phyloP scores from a whole-genome alignment of 805 yeast genomes.

The Wickerhamiella lipophila region DNA sequence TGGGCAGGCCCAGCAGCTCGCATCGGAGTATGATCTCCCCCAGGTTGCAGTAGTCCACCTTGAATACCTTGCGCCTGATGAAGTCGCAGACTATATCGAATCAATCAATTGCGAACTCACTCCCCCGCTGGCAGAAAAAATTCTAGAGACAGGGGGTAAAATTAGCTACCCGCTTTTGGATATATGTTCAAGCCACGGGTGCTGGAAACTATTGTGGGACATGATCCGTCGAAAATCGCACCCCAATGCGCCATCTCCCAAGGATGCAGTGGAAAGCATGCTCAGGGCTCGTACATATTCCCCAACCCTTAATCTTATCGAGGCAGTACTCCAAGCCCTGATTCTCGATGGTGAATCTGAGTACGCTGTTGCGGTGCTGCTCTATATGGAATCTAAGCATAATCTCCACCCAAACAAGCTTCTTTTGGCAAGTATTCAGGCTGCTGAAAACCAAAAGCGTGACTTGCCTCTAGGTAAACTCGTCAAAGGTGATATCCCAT shows the following conservation, averaged over 20 bases:
- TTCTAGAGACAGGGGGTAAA: constrained; percentile 1
- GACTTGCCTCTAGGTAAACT: background rate
- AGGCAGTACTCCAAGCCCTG: constrained; percentile 11
- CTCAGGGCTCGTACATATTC: background rate
- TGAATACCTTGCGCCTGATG: background rate
- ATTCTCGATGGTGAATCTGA: constrained; percentile 6
- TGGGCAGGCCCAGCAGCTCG: background rate
- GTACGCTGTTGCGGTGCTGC: constrained; percentile 11
- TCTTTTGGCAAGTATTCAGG: background rate
- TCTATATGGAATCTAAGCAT: background rate
- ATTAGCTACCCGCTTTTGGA: constrained; percentile 10
- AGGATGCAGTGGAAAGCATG: constrained; percentile 8
- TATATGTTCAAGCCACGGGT: constrained; percentile 11
- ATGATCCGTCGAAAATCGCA: background rate
- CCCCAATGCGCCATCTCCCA: background rate
- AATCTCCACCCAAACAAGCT: constrained; percentile 1
- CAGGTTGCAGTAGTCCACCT: background rate
- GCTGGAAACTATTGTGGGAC: constrained; percentile 16
- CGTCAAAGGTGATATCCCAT: constrained; percentile 2
- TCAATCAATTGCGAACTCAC: constrained; percentile 3
- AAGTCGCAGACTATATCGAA: background rate
- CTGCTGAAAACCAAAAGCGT: background rate
- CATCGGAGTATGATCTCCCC: background rate
- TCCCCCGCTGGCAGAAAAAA: constrained; percentile 4
- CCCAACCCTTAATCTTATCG: constrained; percentile 6